These are phyloP conservation scores for Coniferiporia sulphurascens DNA, from an alignment of 1,284 basidiomycete genomes.

Conservation along the genomic window DNA sequence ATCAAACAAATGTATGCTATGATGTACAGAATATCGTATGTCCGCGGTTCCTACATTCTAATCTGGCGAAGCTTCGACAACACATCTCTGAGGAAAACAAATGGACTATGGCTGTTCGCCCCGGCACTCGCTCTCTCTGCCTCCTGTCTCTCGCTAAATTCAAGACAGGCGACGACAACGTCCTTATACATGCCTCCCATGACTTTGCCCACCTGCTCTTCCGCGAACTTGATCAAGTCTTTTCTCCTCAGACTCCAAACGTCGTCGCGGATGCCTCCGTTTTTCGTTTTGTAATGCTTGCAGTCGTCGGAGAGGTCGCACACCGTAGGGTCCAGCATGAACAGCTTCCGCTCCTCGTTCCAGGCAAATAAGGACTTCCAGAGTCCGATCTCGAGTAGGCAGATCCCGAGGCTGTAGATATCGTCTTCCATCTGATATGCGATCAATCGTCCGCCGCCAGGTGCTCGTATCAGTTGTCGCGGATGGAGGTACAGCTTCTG, in stretches of 20 bases:
- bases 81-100: neutral
- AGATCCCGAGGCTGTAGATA: slow-evolving; percentile 16
- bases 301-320: neutral
- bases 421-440: slow-evolving; percentile 13
- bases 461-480: neutral
- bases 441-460: neutral
- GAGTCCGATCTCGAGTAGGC: slow-evolving; percentile 16
- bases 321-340: neutral
- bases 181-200: slow-evolving; percentile 12
- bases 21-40: no score
- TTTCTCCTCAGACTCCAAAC: neutral
- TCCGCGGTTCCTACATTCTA: neutral
- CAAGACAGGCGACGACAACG: slow-evolving; percentile 10
- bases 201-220: neutral
- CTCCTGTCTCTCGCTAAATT: neutral
- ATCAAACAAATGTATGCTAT: no score
- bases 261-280: neutral
- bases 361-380: slow-evolving; percentile 17
- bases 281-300: neutral
- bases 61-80: neutral
- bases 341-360: neutral
- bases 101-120: neutral
- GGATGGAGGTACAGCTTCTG: neutral
- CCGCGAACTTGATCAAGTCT: slow-evolving; percentile 1
- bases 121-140: neutral